Conservation (phyloP, 1,284 basidiomycete species). For the Neonothopanus nambi region DNA sequence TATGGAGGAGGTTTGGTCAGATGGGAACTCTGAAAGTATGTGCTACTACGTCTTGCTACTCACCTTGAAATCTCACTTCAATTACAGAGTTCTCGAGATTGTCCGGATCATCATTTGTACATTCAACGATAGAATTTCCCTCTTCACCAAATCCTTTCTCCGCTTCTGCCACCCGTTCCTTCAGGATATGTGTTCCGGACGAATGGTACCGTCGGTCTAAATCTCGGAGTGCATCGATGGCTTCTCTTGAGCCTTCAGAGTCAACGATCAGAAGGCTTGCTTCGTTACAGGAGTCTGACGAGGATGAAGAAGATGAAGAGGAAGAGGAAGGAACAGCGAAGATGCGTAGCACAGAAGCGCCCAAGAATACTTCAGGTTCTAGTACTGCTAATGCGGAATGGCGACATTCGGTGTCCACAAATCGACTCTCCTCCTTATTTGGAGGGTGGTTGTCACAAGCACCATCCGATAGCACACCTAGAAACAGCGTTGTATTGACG, state of each 20-base stretch:
- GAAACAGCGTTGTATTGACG: slow-evolving; percentile 31
- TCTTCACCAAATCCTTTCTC: slow-evolving; percentile 42
- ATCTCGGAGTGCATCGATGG: slow-evolving; percentile 47
- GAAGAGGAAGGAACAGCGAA: slow-evolving; percentile 70
- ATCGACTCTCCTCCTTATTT: slow-evolving; percentile 60
- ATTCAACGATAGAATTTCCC: slow-evolving; percentile 37
- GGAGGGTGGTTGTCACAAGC: slow-evolving; percentile 51
- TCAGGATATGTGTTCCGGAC: slow-evolving; percentile 72
- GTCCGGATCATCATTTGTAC: slow-evolving; percentile 37
- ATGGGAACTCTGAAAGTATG: slow-evolving; percentile 49
- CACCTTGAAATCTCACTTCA: slow-evolving; percentile 14
- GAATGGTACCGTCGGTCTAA: slow-evolving; percentile 77
- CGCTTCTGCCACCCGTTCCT: slow-evolving; percentile 38
- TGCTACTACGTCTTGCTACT: not conserved
- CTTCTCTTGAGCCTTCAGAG: slow-evolving; percentile 50
- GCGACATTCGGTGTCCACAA: slow-evolving; percentile 52
- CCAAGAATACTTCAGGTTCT: slow-evolving; percentile 16
- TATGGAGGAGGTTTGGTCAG: slow-evolving; percentile 63
- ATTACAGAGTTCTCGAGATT: slow-evolving; percentile 43
- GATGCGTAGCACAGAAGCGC: slow-evolving; percentile 19
- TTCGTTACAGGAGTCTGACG: slow-evolving; percentile 52
- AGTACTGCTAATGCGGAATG: slow-evolving; percentile 35
- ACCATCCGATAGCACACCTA: slow-evolving; percentile 33
- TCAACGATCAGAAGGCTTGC: slow-evolving; percentile 49
- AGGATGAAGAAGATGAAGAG: slow-evolving; percentile 45